Base-by-base conservation (phyloP, 495 filamentous ascomycete genomes). In the Glutinoglossum americanum region DNA sequence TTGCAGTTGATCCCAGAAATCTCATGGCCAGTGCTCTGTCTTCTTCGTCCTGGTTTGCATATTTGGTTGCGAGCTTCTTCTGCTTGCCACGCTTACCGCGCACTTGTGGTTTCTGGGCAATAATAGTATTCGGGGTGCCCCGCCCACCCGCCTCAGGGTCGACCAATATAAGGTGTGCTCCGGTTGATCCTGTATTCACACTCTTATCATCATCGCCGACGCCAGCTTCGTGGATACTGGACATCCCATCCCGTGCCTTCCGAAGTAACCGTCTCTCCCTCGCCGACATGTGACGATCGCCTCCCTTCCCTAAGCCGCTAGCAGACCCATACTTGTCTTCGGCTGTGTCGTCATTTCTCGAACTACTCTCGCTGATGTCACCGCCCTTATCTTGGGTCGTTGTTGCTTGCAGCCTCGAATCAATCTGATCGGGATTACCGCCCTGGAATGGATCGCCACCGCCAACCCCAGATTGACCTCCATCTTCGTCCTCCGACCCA, bases 11-110 rank as follows among this genome's bases (percentile, higher is more conserved):
- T 44, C 92, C 92, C 11, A 95, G 80, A 17, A 96, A 73, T 17
- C 78, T 76, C 65, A 95, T 80, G 57, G 89, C 88, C 0, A 89
- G 74, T 35, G 76, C 79, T 44, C 89, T 85, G 61, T 98, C 92
- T 64, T 92, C 89, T 19, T 93, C 89, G 64, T 95, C 89, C 74
- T 98, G 92, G 63, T 93, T 75, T 33, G 87, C 88, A 68, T 98
- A 98, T 70, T 96, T 97, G 51, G 76, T 70, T 27, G 87, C 87
- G 0, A 85, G 78, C 64, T 93, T 94, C 72, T 92, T 94, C 49
- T 80, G 78, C 65, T 95, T 98, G 48, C 73, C 76, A 57, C 78
- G 80, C 68, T 94, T 90, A 39, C 89, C 92, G 27, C 90, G 86
- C 41, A 84, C 62, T 9, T 80, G 49, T 53, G 23, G 26, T 19